These are phyloP conservation scores for Penicillium sp. DNA, from an alignment of 2,329 filamentous ascomycete genomes.

Conservation along the genomic window DNA sequence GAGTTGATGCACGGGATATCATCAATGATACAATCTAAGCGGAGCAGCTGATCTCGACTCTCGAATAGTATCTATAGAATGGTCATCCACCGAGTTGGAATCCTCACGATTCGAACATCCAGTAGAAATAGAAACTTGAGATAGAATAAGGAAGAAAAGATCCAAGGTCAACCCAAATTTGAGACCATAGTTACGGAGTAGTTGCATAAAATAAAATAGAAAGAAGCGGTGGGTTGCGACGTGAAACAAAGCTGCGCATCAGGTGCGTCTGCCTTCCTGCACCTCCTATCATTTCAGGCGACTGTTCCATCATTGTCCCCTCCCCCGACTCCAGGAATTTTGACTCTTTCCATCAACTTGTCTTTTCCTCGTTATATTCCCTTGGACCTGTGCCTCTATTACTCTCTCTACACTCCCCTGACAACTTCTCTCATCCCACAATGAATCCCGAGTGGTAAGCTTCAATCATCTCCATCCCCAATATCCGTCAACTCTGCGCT, in stretches of 20 bases:
- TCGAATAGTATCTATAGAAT: no score
- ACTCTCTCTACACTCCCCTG: slow-evolving; percentile 6
- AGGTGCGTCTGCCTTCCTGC: slow-evolving; percentile 26
- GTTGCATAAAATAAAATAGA: slow-evolving; percentile 8
- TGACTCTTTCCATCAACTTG: slow-evolving; percentile 15
- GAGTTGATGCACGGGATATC: slow-evolving; percentile 5
- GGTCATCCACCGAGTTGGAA: no score
- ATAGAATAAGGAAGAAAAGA: no score
- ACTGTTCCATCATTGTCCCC: slow-evolving; percentile 26
- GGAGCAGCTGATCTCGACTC: slow-evolving; percentile 1
- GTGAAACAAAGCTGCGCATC: slow-evolving; percentile 28
- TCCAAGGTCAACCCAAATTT: no score
- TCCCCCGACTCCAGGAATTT: slow-evolving; percentile 16
- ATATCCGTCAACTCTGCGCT: slow-evolving; percentile 5
- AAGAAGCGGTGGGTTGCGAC: slow-evolving; percentile 9
- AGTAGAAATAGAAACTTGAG: background rate
- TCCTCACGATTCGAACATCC: background rate
- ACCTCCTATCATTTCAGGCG: slow-evolving; percentile 32
- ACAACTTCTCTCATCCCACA: slow-evolving; percentile 23
- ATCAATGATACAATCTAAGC: background rate
- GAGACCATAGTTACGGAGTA: no score
- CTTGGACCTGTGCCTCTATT: slow-evolving; percentile 8
- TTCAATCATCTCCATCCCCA: slow-evolving; percentile 8
- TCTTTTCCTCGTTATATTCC: slow-evolving; percentile 18
- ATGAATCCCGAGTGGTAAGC: slow-evolving; percentile 52